phyloP scores from a whole-genome alignment of 1,284 basidiomycete genomes.

The Coniferiporia weirii region DNA sequence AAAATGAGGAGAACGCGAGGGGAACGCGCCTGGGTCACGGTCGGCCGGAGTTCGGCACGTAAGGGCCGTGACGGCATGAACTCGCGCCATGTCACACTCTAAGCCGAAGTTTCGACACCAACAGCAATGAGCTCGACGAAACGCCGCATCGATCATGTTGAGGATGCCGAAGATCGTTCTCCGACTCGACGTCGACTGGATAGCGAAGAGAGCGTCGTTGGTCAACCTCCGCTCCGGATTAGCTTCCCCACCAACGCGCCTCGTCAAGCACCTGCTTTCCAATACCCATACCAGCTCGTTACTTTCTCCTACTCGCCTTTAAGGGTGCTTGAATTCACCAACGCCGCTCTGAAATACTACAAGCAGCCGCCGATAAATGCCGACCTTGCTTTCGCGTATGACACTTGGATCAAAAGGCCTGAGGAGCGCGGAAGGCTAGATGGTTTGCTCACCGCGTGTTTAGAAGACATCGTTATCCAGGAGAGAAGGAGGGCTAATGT shows the following conservation, averaged over 20 bases:
- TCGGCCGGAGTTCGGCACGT: neutral
- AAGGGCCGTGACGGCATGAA: neutral
- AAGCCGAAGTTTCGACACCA: neutral
- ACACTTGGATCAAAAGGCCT: slow-evolving; percentile 61
- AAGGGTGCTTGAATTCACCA: slow-evolving; percentile 53
- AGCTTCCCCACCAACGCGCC: slow-evolving; percentile 6
- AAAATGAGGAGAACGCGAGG: neutral
- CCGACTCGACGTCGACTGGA: neutral
- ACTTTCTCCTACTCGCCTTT: slow-evolving; percentile 43
- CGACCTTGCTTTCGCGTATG: slow-evolving; percentile 59
- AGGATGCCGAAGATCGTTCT: neutral
- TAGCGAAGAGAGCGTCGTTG: neutral
- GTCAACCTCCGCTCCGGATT: neutral
- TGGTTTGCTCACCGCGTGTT: slow-evolving; percentile 51
- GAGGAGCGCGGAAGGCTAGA: slow-evolving; percentile 65
- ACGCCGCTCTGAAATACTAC: slow-evolving; percentile 67
- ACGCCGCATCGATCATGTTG: slow-evolving; percentile 7
- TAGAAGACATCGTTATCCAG: slow-evolving; percentile 36
- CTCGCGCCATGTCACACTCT: neutral
- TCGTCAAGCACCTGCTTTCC: slow-evolving; percentile 30
- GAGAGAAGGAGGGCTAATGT: slow-evolving; percentile 38
- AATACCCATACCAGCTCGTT: slow-evolving; percentile 40
- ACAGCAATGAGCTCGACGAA: slow-evolving; percentile 3
- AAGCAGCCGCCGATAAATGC: slow-evolving; percentile 57
- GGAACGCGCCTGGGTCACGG: neutral